Base-by-base conservation (phyloP, 108 stramenopile species). In the Conticribra weissflogii region DNA sequence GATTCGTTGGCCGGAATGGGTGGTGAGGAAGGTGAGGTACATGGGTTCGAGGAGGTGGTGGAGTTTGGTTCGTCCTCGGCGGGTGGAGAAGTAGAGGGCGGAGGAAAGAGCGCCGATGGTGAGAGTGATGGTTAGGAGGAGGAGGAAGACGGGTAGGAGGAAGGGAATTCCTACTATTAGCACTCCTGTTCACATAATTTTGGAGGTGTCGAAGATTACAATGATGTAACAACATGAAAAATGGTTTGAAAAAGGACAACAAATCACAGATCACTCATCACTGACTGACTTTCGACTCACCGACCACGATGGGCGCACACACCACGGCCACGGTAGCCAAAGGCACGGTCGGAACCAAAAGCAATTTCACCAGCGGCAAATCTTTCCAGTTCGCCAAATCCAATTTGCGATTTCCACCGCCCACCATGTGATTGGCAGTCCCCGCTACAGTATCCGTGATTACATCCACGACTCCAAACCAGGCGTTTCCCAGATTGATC, bases 141-240 rank as follows among this genome's bases (percentile, higher is more conserved):
- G 55, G 2, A 78, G 59, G 32, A 85, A 17, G 0, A 92, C 3
- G 15, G 91, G 94, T 24, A 95, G 64, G 33, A 91, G 70, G 58
- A 95, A 66, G 27, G 94, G 94, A 29, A 95, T 59, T n/a, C 79
- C 81, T n/a, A 91, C 60, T 8, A 87, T 66, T 15, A 81, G 36
- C 3, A 90, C 32, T 1, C 66, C 66, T 1, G 46, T 24, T n/a
- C n/a, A n/a, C n/a, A n/a, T n/a, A n/a, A n/a, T n/a, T n/a, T n/a
- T n/a, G n/a, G n/a, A n/a, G n/a, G n/a, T n/a, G n/a, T n/a, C n/a
- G n/a, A n/a, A n/a, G n/a, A n/a, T n/a, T n/a, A n/a, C n/a, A n/a
- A n/a, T n/a, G n/a, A n/a, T n/a, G n/a, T n/a, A n/a, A n/a, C n/a
- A n/a, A n/a, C n/a, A n/a, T n/a, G n/a, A n/a, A n/a, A n/a, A n/a